Conservation (phyloP, 2,329 filamentous ascomycete genomes). For the Grosmannia huntii region DNA sequence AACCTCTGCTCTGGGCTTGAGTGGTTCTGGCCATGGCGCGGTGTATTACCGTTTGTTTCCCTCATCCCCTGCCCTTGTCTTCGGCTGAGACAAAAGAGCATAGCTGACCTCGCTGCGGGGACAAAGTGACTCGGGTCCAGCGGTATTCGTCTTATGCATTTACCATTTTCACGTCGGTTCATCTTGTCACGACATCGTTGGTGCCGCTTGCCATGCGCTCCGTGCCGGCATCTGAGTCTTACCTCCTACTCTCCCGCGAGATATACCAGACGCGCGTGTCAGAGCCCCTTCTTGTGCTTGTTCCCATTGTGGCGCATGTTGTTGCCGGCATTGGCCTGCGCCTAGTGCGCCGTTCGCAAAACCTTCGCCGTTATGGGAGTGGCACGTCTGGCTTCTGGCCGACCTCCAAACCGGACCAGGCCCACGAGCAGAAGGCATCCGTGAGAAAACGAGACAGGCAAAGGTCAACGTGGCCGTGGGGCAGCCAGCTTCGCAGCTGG, state of each 20-base stretch:
- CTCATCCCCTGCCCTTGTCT: background rate
- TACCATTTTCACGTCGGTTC: constrained; percentile 59
- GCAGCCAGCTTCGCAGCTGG: constrained; percentile 2
- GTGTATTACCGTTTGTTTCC: constrained; percentile 59
- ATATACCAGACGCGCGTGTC: constrained; percentile 77
- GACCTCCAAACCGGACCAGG: background rate
- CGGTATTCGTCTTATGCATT: constrained; percentile 22
- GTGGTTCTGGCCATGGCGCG: constrained; percentile 49
- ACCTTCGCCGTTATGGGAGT: constrained; percentile 63
- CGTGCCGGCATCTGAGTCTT: constrained; percentile 64
- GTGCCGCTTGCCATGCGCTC: constrained; percentile 65
- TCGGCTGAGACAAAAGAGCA: background rate
- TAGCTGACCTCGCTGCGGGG: background rate
- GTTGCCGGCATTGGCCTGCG: constrained; percentile 65
- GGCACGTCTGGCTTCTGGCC: constrained; percentile 39
- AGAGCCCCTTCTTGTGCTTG: constrained; percentile 66
- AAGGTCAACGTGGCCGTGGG: constrained; percentile 16
- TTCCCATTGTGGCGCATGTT: constrained; percentile 66
- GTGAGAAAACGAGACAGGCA: constrained; percentile 11
- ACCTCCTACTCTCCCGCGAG: constrained; percentile 80
- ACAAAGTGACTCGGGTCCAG: constrained; percentile 60
- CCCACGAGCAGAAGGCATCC: background rate
- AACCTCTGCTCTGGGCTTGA: constrained; percentile 38
- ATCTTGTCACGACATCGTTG: constrained; percentile 69
- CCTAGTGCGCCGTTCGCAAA: constrained; percentile 58